phyloP scores from a whole-genome alignment of 2,329 filamentous ascomycete species.

The Ascochyta viciae-villosae region DNA sequence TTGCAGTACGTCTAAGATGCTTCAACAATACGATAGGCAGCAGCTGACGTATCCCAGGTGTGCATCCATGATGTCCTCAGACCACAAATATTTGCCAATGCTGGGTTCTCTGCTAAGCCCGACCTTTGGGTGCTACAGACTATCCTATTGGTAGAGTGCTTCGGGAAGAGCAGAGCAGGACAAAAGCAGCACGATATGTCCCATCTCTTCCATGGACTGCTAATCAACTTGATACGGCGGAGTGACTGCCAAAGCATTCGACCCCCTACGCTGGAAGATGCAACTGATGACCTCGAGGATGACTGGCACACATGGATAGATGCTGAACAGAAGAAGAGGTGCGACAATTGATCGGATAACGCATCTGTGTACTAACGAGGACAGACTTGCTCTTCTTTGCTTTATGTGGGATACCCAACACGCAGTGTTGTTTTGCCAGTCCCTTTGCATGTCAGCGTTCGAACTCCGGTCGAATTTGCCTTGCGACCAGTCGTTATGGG shows the following conservation, averaged over 20 bases:
- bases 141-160: conserved; percentile 68
- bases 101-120: conserved; percentile 64
- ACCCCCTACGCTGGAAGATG: conserved; percentile 45
- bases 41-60: conserved; percentile 41
- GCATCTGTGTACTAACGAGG: neutral
- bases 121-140: conserved; percentile 68
- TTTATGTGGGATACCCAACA: conserved; percentile 74
- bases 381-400: conserved; percentile 63
- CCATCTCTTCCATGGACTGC: conserved; percentile 64
- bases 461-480: conserved; percentile 65
- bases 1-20: conserved; percentile 53
- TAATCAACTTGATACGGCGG: conserved; percentile 63
- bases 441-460: conserved; percentile 70
- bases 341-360: neutral
- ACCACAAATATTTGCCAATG: conserved; percentile 65
- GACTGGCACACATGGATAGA: conserved; percentile 63
- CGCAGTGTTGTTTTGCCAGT: conserved; percentile 70
- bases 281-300: conserved; percentile 51
- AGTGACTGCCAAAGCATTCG: conserved; percentile 60
- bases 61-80: conserved; percentile 68
- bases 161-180: conserved; percentile 68
- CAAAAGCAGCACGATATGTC: conserved; percentile 70
- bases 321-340: conserved; percentile 66
- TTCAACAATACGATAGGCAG: neutral
- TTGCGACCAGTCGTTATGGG: conserved; percentile 63